Evolutionary conservation across 2,329 filamentous ascomycete genomes (phyloP).

Genomic region (Colletotrichum horii): DNA sequence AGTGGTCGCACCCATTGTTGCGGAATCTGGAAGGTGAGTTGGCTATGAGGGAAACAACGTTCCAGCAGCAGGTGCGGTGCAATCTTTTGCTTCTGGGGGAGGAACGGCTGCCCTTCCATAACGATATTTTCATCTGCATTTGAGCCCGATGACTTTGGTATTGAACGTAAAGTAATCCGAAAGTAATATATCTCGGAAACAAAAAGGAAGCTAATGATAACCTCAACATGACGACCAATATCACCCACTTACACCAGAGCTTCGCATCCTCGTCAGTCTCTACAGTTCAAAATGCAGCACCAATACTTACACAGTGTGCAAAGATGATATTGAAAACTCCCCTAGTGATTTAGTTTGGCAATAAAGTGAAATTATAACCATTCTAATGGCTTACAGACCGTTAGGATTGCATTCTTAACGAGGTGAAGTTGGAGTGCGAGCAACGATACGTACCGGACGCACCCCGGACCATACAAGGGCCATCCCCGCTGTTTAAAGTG

Average conservation of each 20-base stretch:
- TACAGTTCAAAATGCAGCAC: not conserved
- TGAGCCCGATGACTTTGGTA: not conserved
- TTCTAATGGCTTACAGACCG: not conserved
- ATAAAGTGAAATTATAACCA: not conserved
- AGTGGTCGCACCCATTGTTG: not conserved
- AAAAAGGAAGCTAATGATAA: not conserved
- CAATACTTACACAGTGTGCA: not conserved
- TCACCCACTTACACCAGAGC: not conserved
- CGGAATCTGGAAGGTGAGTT: not conserved
- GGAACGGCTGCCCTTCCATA: not conserved
- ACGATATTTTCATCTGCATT: not conserved
- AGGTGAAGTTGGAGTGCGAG: not conserved
- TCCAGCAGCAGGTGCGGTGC: not conserved
- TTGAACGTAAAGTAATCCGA: no score
- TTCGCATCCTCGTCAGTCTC: not conserved
- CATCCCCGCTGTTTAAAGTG: not conserved
- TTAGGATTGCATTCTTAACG: not conserved
- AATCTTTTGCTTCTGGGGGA: not conserved
- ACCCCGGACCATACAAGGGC: not conserved
- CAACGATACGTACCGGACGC: not conserved
- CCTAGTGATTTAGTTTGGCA: not conserved
- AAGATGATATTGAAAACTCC: not conserved
- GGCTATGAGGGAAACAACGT: not conserved
- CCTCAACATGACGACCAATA: not conserved
- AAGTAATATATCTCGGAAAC: not conserved